A percentile compares a stretch with the other conserved stretches of the same genome.
Conservation (phyloP, 1,139 yeast genomes). For the Magnusiomyces ingens region DNA sequence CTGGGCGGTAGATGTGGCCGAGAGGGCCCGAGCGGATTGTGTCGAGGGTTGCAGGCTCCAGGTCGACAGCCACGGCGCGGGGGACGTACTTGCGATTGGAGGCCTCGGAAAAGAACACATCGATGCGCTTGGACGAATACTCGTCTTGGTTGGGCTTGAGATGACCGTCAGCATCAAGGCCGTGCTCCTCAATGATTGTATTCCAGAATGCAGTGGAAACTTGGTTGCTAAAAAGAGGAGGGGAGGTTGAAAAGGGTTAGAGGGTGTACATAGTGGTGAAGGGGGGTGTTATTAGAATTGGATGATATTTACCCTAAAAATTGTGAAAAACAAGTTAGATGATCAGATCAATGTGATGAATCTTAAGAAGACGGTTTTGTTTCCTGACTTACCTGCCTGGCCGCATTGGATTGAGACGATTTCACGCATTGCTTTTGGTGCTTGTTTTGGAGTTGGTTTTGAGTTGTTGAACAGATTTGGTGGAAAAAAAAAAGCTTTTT, state of each 20-base stretch:
- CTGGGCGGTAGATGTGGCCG: slow-evolving; percentile 41
- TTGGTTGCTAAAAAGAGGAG: slow-evolving; percentile 44
- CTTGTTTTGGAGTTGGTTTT: no score
- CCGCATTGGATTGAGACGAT: slow-evolving; percentile 41
- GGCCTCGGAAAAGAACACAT: slow-evolving; percentile 33
- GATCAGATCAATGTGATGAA: no score
- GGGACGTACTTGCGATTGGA: slow-evolving; percentile 39
- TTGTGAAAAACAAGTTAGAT: slow-evolving; percentile 16
- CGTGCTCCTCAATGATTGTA: slow-evolving; percentile 60
- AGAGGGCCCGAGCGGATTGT: slow-evolving; percentile 38
- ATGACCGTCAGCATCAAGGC: slow-evolving; percentile 50
- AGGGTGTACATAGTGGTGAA: neutral
- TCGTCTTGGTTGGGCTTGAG: slow-evolving; percentile 15
- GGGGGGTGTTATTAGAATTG: neutral
- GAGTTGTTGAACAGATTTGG: no score
- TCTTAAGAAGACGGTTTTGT: no score
- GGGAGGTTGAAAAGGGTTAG: neutral
- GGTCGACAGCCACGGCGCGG: slow-evolving; percentile 41
- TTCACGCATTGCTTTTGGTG: slow-evolving; percentile 33
- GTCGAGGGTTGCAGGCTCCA: slow-evolving; percentile 43
- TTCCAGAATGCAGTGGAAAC: slow-evolving; percentile 68
- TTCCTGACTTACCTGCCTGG: slow-evolving; percentile 35
- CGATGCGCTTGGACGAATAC: slow-evolving; percentile 16
- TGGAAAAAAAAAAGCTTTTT: no score
- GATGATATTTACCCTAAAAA: slow-evolving; percentile 14